Evolutionary conservation across 352 stramenopile genomes (phyloP), one percentile per base, ranked within the genome.

Genomic region (Pythium pectinolyticum): DNA sequence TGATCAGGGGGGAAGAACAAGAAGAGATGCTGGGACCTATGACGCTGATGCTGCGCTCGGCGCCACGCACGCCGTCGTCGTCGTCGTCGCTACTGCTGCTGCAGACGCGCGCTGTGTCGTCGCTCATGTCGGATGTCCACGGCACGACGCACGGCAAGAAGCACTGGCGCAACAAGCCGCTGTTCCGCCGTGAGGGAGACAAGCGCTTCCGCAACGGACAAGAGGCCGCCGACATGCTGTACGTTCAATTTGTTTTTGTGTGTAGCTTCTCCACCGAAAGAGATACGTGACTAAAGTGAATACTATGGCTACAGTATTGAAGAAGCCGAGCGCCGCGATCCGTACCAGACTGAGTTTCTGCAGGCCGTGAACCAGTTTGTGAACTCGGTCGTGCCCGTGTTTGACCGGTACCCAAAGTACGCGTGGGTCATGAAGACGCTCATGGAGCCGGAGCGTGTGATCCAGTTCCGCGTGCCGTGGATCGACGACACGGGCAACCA

Each of bases 391-490:
- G 84, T 92, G 32, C 85, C 84, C 2, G 85, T 95, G 20, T 94
- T 94, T 49, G 83, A 94, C 60, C 84, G 86, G 27, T 96, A 94
- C 70, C 85, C 84, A 31, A 93, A 94, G 80, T 94, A 95, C 67
- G 86, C 86, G 41, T 95, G 86, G 86, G 86, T 95, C 46, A 92
- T 95, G 84, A 95, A 95, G 77, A 92, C 85, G 35, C 80, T 99
- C 58, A 97, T 98, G 83, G 96, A 99, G 75, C 95, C 96, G 1
- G 96, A 99, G 69, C 86, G 95, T 34, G 90, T 97, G 37, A 94
- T 95, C 64, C 86, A 98, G 77, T 99, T 99, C 78, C 92, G 95
- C 58, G 93, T 98, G 25, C 90, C 96, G 12, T 99, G 96, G 96
- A 95, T 98, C 61, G 97, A 99, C 70, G 97, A 99, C 72, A 84